phyloP scores from a whole-genome alignment of 345 rosid genomes.

The Cardamine resedifolia region DNA sequence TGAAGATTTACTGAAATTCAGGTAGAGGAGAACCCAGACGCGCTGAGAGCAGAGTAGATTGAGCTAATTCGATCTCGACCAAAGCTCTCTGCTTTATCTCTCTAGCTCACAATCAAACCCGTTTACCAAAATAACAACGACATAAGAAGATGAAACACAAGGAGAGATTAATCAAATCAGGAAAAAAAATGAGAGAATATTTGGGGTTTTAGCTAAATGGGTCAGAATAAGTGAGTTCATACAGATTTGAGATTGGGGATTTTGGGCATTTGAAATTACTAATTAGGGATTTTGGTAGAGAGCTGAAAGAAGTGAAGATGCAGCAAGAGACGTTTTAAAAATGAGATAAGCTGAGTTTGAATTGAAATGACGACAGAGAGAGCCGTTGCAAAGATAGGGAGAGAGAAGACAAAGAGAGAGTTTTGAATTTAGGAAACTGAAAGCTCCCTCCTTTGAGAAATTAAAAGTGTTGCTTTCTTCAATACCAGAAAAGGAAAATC shows the following conservation, averaged over 20 bases:
- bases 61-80: neutral
- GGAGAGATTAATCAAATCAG: neutral
- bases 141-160: neutral
- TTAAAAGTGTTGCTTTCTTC: constrained; percentile 20
- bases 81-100: constrained; percentile 22
- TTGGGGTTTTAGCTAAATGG: constrained; percentile 7
- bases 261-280: constrained; percentile 1
- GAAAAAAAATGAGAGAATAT: neutral
- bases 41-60: neutral
- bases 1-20: neutral
- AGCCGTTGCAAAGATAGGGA: constrained; percentile 39
- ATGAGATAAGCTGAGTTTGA: constrained; percentile 19
- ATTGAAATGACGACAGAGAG: constrained; percentile 37
- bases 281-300: constrained; percentile 16
- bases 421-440: constrained; percentile 32
- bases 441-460: constrained; percentile 31
- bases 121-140: neutral
- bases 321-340: constrained; percentile 21
- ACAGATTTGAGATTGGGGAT: constrained; percentile 7
- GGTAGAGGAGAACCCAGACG: neutral
- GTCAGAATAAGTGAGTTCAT: constrained; percentile 16
- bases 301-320: constrained; percentile 21
- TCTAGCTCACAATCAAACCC: constrained; percentile 6
- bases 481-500: neutral
- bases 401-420: neutral